phyloP scores from a whole-genome alignment of 2,329 filamentous ascomycete species.

The Paraphaeosphaeria minitans region DNA sequence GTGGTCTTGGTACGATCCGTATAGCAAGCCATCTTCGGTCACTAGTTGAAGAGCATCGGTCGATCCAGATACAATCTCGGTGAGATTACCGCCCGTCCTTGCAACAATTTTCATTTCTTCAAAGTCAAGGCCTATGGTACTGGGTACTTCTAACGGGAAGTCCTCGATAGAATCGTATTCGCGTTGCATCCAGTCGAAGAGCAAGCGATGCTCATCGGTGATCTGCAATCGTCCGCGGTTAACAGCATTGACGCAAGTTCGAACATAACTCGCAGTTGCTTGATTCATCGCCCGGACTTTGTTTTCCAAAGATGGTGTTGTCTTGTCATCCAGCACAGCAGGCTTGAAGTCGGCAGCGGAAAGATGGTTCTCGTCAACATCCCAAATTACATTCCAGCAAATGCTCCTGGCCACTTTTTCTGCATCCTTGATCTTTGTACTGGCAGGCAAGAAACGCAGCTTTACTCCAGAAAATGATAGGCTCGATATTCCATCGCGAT shows the following conservation, averaged over 20 bases:
- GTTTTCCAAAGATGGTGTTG: not conserved
- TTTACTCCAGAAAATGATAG: slow-evolving; percentile 1
- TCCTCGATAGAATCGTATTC: not conserved
- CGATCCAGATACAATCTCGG: slow-evolving; percentile 2
- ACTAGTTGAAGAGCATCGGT: slow-evolving; percentile 7
- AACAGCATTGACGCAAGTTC: not conserved
- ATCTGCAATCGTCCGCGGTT: not conserved
- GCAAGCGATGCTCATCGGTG: not conserved
- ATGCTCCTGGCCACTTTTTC: not conserved
- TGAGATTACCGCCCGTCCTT: slow-evolving; percentile 3
- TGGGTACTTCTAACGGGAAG: not conserved
- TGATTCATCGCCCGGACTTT: not conserved
- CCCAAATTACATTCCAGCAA: slow-evolving; percentile 1
- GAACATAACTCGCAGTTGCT: not conserved
- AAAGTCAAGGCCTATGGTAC: not conserved
- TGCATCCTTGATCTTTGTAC: not conserved
- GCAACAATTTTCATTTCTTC: slow-evolving; percentile 7
- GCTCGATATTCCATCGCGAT: not conserved
- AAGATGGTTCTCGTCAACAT: not conserved
- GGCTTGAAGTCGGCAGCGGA: not conserved
- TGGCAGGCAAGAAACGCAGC: not conserved
- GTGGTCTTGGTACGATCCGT: slow-evolving; percentile 11
- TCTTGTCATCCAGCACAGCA: not conserved
- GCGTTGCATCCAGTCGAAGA: slow-evolving; percentile 6
- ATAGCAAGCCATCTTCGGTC: slow-evolving; percentile 10